Base-by-base conservation (phyloP, 2,329 filamentous ascomycete species). In the Nothophaeocryptopus gaeumannii region DNA sequence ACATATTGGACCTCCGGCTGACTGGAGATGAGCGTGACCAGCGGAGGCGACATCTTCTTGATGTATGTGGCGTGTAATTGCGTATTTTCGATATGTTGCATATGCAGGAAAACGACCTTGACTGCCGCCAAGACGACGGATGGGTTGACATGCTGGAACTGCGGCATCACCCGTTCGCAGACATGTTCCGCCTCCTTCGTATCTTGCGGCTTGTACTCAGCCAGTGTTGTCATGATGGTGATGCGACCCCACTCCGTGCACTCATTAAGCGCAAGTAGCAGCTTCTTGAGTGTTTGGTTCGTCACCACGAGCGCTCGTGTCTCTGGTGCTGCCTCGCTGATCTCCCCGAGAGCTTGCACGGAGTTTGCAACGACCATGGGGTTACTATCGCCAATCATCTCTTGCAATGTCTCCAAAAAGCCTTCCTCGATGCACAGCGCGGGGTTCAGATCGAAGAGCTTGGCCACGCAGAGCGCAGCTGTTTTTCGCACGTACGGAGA, bases 301-400 rank as follows among this genome's bases (percentile, higher is more conserved):
- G 87, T 95, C 54, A 99, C 86, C 41, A 89, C 78, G 47, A 99
- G 77, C 4, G 92, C 93, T 56, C 83, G 84, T 1, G 91, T 96
- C 69, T 97, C 92, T 9, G 93, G 93, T 0, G 91, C 88, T 0
- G 89, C 83, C 68, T 99, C 91, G 61, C 80, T 79, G 65, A 99
- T 99, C 68, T 99, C 93, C 8, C 88, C 85, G 44, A 99, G 78
- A 2, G 93, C 93, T 55, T 91, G 92, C 8, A 99, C 93, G 11
- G 89, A 93, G 74, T 99, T 99, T 56, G 93, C 93, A 50, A 99
- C 93, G 3, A 99, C 93, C 92, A 97, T 99, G 2, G 93, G 93
- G 69, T 99, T 99, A 2, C 93, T 89, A 68, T 99, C 93, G 46
- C 89, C 92, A 59, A 99, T 95, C 76, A 99, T 76, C 71, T 99